Evolutionary conservation across 345 rosid genomes (phyloP).

Genomic region (Hibiscus tridactylites): DNA sequence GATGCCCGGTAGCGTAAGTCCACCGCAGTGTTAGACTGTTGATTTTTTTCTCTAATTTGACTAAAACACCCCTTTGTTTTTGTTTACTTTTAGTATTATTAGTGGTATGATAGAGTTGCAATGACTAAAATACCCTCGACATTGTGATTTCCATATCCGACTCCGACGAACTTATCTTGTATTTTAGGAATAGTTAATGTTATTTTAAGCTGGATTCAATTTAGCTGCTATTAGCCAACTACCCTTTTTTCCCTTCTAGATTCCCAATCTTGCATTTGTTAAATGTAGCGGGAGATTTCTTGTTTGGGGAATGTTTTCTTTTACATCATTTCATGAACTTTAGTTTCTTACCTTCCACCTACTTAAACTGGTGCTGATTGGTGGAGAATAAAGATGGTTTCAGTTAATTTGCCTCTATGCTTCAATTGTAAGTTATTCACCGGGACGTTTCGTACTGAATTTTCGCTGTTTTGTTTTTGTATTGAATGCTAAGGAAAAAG

Average conservation of each 20-base stretch:
- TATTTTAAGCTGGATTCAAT: neutral
- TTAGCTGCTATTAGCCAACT: neutral
- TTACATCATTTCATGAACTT: neutral
- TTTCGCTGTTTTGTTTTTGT: neutral
- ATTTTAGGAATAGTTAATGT: neutral
- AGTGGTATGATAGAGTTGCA: neutral
- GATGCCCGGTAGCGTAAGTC: conserved; percentile 19
- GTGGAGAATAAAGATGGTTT: neutral
- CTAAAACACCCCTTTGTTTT: conserved; percentile 17
- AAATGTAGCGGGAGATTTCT: neutral
- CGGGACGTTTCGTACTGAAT: neutral
- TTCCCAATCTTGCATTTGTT: neutral
- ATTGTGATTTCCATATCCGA: neutral
- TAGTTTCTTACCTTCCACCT: neutral
- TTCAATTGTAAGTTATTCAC: neutral
- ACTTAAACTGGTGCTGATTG: conserved; percentile 1
- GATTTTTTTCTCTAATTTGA: neutral
- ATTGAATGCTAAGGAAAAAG: neutral
- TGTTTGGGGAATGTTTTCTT: conserved; percentile 1
- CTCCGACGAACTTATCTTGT: neutral
- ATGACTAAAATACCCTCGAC: conserved; percentile 13
- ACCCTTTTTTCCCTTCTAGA: neutral
- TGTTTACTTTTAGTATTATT: neutral
- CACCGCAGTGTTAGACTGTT: conserved; percentile 19
- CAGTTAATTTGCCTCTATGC: neutral